A percentile compares a stretch with the other conserved stretches of the same genome.
Conservation (phyloP, 2,329 filamentous ascomycete species). For the Ophiocordyceps robertsii region DNA sequence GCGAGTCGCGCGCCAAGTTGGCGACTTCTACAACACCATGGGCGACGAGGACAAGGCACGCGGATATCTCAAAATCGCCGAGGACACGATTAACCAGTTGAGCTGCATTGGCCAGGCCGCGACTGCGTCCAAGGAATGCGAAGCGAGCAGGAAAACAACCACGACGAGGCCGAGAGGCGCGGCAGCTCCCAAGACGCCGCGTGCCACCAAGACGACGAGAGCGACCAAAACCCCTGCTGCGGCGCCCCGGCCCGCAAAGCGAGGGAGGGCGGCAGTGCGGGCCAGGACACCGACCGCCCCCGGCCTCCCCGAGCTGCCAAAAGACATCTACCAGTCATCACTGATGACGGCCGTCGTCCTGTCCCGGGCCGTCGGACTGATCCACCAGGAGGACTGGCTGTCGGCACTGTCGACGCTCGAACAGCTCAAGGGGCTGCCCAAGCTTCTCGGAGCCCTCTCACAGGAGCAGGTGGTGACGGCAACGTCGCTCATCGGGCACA, state of each 20-base stretch:
- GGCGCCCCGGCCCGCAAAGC: slow-evolving; percentile 4
- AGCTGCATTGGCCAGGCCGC: slow-evolving; percentile 7
- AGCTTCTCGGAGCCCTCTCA: slow-evolving; percentile 22
- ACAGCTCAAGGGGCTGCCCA: slow-evolving; percentile 30
- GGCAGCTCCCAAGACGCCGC: slow-evolving; percentile 11
- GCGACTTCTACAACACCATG: slow-evolving; percentile 39
- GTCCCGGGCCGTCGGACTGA: slow-evolving; percentile 27
- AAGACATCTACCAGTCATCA: slow-evolving; percentile 22
- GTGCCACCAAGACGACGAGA: slow-evolving; percentile 10
- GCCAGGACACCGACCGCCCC: slow-evolving; percentile 7
- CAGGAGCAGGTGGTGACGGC: slow-evolving; percentile 50
- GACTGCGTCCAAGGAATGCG: not conserved
- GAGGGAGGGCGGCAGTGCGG: slow-evolving; percentile 5
- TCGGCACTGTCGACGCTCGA: slow-evolving; percentile 43
- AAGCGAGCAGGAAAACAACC: not conserved
- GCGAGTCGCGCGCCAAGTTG: slow-evolving; percentile 39
- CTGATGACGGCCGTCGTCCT: slow-evolving; percentile 21
- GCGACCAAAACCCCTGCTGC: slow-evolving; percentile 3
- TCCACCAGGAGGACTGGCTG: slow-evolving; percentile 40
- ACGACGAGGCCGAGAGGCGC: slow-evolving; percentile 2
- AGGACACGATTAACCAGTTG: slow-evolving; percentile 28
- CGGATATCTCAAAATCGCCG: slow-evolving; percentile 33
- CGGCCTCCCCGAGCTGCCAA: slow-evolving; percentile 10
- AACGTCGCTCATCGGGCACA: slow-evolving; percentile 53
- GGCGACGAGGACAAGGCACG: slow-evolving; percentile 29